phyloP scores from a whole-genome alignment of 192 early-diverging fungal genomes.

The Neocallimastix lanati region DNA sequence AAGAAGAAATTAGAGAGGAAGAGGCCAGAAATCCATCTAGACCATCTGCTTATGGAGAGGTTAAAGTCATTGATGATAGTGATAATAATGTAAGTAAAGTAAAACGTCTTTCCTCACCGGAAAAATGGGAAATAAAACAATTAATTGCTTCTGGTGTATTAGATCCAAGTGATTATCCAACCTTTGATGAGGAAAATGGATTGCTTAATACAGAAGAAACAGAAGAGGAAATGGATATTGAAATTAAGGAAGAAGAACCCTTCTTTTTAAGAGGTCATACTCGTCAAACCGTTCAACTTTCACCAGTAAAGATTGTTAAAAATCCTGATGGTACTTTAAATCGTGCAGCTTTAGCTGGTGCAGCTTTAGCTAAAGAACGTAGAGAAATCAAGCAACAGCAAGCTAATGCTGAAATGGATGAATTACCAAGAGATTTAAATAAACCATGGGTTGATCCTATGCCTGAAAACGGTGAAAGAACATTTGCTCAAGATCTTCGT shows the following conservation, averaged over 20 bases:
- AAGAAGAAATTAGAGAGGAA: conserved; percentile 44
- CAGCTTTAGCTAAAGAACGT: conserved; percentile 82
- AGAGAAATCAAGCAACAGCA: conserved; percentile 48
- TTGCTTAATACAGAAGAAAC: conserved; percentile 60
- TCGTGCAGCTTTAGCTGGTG: conserved; percentile 81
- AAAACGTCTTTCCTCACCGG: conserved; percentile 83
- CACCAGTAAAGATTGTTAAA: conserved; percentile 95
- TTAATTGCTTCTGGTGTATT: conserved; percentile 86
- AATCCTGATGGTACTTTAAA: conserved; percentile 94
- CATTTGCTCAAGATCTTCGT: conserved; percentile 83
- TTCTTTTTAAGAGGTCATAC: conserved; percentile 87
- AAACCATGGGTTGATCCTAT: conserved; percentile 87
- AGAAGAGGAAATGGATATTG: conserved; percentile 93
- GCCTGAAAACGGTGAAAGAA: conserved; percentile 67
- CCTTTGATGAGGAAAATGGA: conserved; percentile 76
- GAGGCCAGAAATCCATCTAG: conserved; percentile 43
- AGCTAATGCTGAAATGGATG: conserved; percentile 38
- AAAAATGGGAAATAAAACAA: conserved; percentile 95
- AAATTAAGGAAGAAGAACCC: conserved; percentile 88
- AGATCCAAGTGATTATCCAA: conserved; percentile 66
- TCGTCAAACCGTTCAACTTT: conserved; percentile 58
- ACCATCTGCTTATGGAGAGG: conserved; percentile 20
- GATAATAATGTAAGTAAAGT: conserved; percentile 6
- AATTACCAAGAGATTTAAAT: conserved; percentile 70
- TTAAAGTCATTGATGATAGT: conserved; percentile 19